Base-by-base conservation (phyloP, 495 filamentous ascomycete species). In the Aspergillus nanangensis region DNA sequence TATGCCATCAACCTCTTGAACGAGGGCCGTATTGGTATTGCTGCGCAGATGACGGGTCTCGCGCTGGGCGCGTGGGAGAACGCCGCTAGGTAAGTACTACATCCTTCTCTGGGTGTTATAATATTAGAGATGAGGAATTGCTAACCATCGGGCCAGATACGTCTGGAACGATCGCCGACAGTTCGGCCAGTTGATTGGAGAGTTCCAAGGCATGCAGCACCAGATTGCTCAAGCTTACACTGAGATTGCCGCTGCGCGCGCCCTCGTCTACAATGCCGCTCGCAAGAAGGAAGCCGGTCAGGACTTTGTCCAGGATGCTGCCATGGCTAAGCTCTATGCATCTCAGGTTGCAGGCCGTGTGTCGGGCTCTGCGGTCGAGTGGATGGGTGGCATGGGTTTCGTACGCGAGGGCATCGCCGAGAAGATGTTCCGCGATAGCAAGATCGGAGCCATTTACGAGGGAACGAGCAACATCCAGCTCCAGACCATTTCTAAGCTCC, bases 121-220 rank as follows among this genome's bases (percentile, higher is more conserved):
- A n/a, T n/a, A n/a, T n/a, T n/a, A n/a, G n/a, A n/a, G n/a, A n/a
- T n/a, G n/a, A n/a, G n/a, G n/a, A n/a, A n/a, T n/a, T n/a, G n/a
- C 34, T 41, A 42, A 47, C 38, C 35, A 41, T 5, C 17, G 4
- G 20, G 10, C 47, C 44, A 83, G 80, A 32, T 93, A 93, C 61
- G 84, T 84, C 46, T 99, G 89, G 90, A 99, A 96, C 63, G 93
- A 99, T 72, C 85, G 93, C 51, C 90, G 88, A 73, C 93, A 99
- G 70, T 99, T 99, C 64, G 90, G 94, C 38, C 77, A 90, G 60
- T 76, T 89, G 31, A 83, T 99, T 44, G 93, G 94, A 50, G 82
- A 88, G 58, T 99, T 99, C 78, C 93, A 98, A 71, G 92, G 89
- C 56, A 96, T 99, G 91, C 93, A 96, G 70, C 90, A 96, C 71